Evolutionary conservation across 768 basidiomycete genomes (phyloP), one percentile per base, ranked within the genome.

Genomic region (Butyriboletus loyo): DNA sequence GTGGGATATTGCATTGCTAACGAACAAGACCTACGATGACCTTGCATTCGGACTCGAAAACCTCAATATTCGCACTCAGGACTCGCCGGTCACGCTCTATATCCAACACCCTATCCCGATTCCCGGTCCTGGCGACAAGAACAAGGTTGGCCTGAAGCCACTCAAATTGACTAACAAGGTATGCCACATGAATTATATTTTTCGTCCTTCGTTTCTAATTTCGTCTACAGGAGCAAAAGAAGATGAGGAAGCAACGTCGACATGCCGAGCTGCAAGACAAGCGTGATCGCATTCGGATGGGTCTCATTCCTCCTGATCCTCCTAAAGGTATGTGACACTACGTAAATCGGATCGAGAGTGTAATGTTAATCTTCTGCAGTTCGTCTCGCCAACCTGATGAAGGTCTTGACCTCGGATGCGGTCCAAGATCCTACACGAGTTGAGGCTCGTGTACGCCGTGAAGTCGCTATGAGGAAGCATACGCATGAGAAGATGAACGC

Each of bases 71-170:
- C 78, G 82, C 19, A 84, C 76, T 14, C 65, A 70, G 6, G 74
- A 85, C 60, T 89, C 89, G 4, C 89, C 91, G 0, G 87, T 98
- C 53, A 91, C 89, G 17, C 79, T 90, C 35, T 94, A 95, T 62
- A 84, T 98, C 45, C 97, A 98, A 67, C 96, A 98, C 66, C 97
- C 97, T 13, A 98, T 99, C 55, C 92, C 92, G 10, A 94, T 99
- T 51, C 92, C 92, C 42, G 89, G 89, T 4, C 92, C 92, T 11
- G 84, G 82, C 19, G 94, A 96, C 56, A 92, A 92, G 75, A 86
- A 83, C 66, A 84, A 87, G 65, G 76, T 79, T 5, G 78, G 76
- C n/a, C 66, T 89, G 49, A 92, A 95, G 65, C 88, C 92, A 2
- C 71, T 98, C 59, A 97, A 91, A 81, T 70, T 99, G 54, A 99